Percentiles rank a stretch among this genome's conserved stretches.
Conservation (phyloP, 2,329 filamentous ascomycete species). For the Trichoderma koningii region DNA sequence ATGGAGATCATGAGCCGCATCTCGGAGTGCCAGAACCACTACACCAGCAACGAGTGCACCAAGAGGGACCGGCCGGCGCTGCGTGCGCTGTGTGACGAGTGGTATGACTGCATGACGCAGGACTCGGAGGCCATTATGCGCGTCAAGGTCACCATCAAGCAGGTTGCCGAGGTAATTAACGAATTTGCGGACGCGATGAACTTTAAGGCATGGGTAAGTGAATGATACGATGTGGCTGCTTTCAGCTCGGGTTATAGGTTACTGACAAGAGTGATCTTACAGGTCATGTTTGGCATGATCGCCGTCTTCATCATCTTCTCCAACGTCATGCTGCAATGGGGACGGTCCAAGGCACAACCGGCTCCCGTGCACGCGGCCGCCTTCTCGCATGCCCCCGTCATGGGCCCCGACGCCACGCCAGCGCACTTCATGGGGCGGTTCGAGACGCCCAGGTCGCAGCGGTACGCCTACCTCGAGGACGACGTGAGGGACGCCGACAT, state of each 20-base stretch:
- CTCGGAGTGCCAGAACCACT: conserved; percentile 71
- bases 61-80: conserved; percentile 69
- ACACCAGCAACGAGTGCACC: conserved; percentile 73
- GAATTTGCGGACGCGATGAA: conserved; percentile 89
- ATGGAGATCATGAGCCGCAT: conserved; percentile 72
- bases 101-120: conserved; percentile 85
- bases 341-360: conserved; percentile 1
- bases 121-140: conserved; percentile 77
- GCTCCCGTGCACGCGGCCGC: conserved; percentile 28
- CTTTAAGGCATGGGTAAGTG: conserved; percentile 67
- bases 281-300: conserved; percentile 11
- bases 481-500: conserved; percentile 56
- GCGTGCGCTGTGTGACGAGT: conserved; percentile 71
- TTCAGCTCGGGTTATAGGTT: background rate
- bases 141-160: conserved; percentile 79
- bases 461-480: conserved; percentile 45
- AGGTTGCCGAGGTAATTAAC: conserved; percentile 91
- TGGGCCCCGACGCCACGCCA: conserved; percentile 41
- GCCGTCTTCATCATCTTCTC: conserved; percentile 21
- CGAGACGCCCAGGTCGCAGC: conserved; percentile 50
- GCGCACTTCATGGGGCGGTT: conserved; percentile 55
- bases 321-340: conserved; percentile 20
- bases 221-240: too few species aligned
- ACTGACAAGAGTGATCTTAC: too few species aligned
- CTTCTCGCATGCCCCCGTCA: conserved; percentile 31